These are phyloP conservation scores for Teunomyces aglyptinius DNA, from an alignment of 805 yeast genomes.

Conservation along the genomic window DNA sequence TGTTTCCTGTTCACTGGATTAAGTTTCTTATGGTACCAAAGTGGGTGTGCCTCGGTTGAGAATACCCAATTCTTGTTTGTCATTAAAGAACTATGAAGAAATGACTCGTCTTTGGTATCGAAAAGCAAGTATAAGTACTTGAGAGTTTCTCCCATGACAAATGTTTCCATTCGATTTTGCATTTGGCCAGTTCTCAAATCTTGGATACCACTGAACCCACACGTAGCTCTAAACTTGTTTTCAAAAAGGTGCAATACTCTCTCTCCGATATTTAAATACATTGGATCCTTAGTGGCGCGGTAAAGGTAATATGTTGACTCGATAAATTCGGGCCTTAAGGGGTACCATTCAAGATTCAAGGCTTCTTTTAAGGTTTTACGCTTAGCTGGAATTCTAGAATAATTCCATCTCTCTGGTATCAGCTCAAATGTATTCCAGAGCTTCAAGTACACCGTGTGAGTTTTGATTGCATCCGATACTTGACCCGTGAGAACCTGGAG, in stretches of 20 bases:
- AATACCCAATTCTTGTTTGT: conserved; percentile 52
- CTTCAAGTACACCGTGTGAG: conserved; percentile 65
- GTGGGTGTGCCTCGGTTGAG: conserved; percentile 90
- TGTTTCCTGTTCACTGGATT: conserved; percentile 7
- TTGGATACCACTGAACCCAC: conserved; percentile 81
- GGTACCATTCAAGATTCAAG: conserved; percentile 81
- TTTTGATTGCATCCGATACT: conserved; percentile 56
- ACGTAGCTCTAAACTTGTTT: conserved; percentile 50
- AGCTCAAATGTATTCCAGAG: conserved; percentile 78
- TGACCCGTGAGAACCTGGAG: conserved; percentile 78
- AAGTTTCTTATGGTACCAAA: conserved; percentile 56
- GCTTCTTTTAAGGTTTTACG: conserved; percentile 21
- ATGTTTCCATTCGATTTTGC: conserved; percentile 88
- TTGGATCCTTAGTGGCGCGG: conserved; percentile 82
- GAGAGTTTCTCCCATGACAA: conserved; percentile 82
- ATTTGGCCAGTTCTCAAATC: conserved; percentile 59
- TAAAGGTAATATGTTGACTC: conserved; percentile 85
- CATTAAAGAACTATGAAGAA: conserved; percentile 34
- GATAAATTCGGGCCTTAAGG: conserved; percentile 86
- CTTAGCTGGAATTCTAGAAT: conserved; percentile 8
- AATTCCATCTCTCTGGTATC: conserved; percentile 86
- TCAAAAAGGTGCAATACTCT: conserved; percentile 57
- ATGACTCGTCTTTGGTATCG: conserved; percentile 56
- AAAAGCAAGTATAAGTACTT: conserved; percentile 80
- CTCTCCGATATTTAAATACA: conserved; percentile 74